Percentiles rank a stretch among this genome's conserved stretches.
Conservation (phyloP, 202 grass and related monocot species). For the Setaria italica region DNA sequence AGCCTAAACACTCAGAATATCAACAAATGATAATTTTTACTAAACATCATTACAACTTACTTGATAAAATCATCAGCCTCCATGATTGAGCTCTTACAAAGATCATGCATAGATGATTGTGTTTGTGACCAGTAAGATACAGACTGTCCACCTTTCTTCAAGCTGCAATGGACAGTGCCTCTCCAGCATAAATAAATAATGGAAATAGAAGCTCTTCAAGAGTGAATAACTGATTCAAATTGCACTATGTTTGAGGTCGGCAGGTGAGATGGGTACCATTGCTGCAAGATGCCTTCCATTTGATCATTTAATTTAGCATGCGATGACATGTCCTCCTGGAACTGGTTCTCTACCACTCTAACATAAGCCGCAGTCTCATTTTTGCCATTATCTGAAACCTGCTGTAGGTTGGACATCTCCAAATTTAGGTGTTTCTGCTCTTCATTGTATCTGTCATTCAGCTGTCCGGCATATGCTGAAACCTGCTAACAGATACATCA, state of each 20-base stretch:
- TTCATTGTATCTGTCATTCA: conserved; percentile 60
- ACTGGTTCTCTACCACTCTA: conserved; percentile 52
- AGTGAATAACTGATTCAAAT: conserved; percentile 22
- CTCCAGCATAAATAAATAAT: conserved; percentile 35
- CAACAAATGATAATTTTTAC: conserved; percentile 7
- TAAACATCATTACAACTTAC: conserved; percentile 54
- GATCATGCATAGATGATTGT: conserved; percentile 60
- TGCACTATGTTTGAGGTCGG: conserved; percentile 36
- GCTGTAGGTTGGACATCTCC: conserved; percentile 60
- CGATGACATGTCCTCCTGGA: conserved; percentile 51
- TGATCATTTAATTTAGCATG: conserved; percentile 45
- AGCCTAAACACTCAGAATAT: conserved; percentile 28
- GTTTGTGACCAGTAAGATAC: conserved; percentile 62
- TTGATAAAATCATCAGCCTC: conserved; percentile 58
- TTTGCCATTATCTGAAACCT: conserved; percentile 59
- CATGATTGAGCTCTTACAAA: conserved; percentile 53
- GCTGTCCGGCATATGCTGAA: conserved; percentile 51
- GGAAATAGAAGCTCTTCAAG: conserved; percentile 24
- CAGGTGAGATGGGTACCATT: conserved; percentile 59
- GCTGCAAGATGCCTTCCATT: conserved; percentile 57
- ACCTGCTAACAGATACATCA: conserved; percentile 56
- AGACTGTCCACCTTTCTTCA: conserved; percentile 55
- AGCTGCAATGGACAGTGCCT: conserved; percentile 59
- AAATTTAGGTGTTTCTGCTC: conserved; percentile 49
- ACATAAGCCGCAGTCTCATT: conserved; percentile 48